phyloP scores from a whole-genome alignment of 1,284 basidiomycete genomes.

The Tilletiopsis washingtonensis region DNA sequence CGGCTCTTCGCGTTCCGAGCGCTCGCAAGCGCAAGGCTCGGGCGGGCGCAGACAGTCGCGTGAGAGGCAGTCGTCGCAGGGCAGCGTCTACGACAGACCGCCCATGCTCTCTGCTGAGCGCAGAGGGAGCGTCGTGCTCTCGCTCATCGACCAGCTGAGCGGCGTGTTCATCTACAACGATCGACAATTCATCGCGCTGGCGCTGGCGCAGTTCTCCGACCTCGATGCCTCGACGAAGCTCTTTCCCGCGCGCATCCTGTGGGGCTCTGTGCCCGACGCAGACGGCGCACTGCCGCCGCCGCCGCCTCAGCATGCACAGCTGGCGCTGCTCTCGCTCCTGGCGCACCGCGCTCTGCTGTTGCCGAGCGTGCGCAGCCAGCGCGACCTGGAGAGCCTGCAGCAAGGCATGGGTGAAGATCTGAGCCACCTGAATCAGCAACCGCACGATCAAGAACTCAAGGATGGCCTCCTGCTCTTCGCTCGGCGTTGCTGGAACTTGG shows the following conservation, averaged over 20 bases:
- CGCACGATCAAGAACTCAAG: too few species aligned
- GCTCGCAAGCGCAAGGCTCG: too few species aligned
- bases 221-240: conserved; percentile 31
- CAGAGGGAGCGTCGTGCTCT: too few species aligned
- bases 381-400: conserved; percentile 25
- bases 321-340: conserved; percentile 29
- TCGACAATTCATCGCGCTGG: conserved; percentile 26
- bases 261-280: conserved; percentile 12
- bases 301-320: conserved; percentile 22
- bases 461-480: conserved; percentile 18
- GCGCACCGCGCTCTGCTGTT: conserved; percentile 28
- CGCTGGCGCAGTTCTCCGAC: conserved; percentile 29
- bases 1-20: conserved; percentile 22
- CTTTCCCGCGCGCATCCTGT: conserved; percentile 27
- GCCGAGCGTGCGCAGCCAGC: conserved; percentile 23
- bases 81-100: too few species aligned
- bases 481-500: conserved; percentile 26
- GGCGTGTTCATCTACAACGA: conserved; percentile 26
- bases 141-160: conserved; percentile 20
- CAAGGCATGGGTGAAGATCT: conserved; percentile 23
- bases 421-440: conserved; percentile 12
- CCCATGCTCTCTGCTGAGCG: too few species aligned
- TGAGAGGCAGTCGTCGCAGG: too few species aligned
- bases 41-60: too few species aligned
- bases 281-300: conserved; percentile 8